Base-by-base conservation (phyloP, 352 stramenopile species). In the Phytophthora idaei region DNA sequence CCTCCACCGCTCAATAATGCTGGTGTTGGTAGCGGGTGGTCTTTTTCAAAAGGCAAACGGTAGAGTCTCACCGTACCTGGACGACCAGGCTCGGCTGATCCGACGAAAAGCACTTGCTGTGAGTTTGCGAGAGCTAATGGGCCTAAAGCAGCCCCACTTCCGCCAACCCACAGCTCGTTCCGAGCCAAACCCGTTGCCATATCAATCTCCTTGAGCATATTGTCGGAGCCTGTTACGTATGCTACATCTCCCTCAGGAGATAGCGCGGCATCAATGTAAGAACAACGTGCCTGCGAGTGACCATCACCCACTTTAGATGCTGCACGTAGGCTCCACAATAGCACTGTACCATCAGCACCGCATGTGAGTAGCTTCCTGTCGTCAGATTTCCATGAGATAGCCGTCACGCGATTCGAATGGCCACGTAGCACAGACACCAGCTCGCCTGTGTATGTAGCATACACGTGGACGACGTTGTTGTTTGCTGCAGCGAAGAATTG, bases 161-260 rank as follows among this genome's bases (percentile, higher is more conserved):
- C 51, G 15, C 81, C 80, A 42, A 69, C 78, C 57, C 73, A 90
- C 51, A 93, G 84, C 34, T 95, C 85, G 12, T 73, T 70, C 14
- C 79, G 72, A 8, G 80, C 74, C 45, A 77, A 55, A 15, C 85
- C 87, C 2, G 89, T 83, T 28, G 83, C 77, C 29, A 88, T 81
- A 52, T 98, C 92, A 61, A 97, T 88, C 55, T 96, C 89, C 50
- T 96, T 96, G 2, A 98, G 71, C 42, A 95, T 77, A 21, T 89
- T 87, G 54, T 98, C 93, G 1, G 84, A 96, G n/a, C 92, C 90
- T 5, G 95, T 96, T 6, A 92, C 89, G 49, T 97, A 98, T 5
- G 97, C 79, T 1, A 92, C 66, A 50, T 90, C 82, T 7, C 74
- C 77, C 34, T 93, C 85, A 12, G 81, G 71, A 2, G 79, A 87